phyloP scores from a whole-genome alignment of 1,284 basidiomycete genomes.

The Ustilago curta region DNA sequence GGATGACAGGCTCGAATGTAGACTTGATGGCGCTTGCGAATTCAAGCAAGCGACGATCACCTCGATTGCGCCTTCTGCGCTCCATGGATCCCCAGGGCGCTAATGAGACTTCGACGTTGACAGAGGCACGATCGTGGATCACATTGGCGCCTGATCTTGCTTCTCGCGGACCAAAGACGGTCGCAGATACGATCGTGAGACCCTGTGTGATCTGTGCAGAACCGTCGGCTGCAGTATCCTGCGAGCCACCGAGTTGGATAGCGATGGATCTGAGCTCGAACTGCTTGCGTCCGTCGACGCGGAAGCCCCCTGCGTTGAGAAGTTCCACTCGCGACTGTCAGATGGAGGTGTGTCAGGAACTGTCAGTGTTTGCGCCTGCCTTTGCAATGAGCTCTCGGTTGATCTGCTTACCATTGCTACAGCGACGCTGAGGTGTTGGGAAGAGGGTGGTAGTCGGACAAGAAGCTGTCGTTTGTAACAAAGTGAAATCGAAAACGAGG shows the following conservation, averaged over 20 bases:
- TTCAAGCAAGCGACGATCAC: conserved; percentile 81
- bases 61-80: conserved; percentile 79
- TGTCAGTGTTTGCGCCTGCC: neutral
- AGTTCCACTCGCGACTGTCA: conserved; percentile 81
- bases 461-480: neutral
- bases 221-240: conserved; percentile 78
- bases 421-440: no score
- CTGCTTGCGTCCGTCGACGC: conserved; percentile 89
- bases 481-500: neutral
- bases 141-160: conserved; percentile 71
- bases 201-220: conserved; percentile 87
- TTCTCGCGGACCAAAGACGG: conserved; percentile 91
- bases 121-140: conserved; percentile 72
- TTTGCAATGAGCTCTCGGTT: no score
- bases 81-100: conserved; percentile 83
- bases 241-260: conserved; percentile 75
- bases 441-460: neutral
- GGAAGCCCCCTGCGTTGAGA: conserved; percentile 82
- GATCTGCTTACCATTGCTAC: conserved; percentile 23
- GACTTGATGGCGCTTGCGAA: conserved; percentile 86
- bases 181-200: conserved; percentile 85
- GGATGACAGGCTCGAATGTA: conserved; percentile 94
- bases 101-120: conserved; percentile 75
- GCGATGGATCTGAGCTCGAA: conserved; percentile 87
- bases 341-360: neutral